Percentiles rank a stretch among this genome's conserved stretches.
phyloP scores from a whole-genome alignment of 257 asterid species.

The Solanum rostratum region DNA sequence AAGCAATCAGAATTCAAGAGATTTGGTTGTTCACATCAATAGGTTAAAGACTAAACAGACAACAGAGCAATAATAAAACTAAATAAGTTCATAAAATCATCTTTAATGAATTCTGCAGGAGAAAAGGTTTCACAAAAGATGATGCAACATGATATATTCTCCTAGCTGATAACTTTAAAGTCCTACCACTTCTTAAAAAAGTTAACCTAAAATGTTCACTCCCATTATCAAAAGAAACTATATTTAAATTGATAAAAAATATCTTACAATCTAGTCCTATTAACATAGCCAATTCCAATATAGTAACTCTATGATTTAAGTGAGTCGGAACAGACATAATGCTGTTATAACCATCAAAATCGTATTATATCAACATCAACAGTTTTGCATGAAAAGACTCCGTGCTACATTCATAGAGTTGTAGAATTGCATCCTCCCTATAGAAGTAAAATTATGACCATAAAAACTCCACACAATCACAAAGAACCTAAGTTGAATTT shows the following conservation, averaged over 20 bases:
- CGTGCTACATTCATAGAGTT: not conserved
- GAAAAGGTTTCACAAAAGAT: not conserved
- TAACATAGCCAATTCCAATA: not conserved
- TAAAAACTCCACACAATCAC: not conserved
- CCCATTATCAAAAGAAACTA: not conserved
- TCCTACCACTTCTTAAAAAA: not conserved
- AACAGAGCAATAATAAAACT: not conserved
- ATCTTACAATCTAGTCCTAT: not conserved
- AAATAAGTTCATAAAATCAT: not conserved
- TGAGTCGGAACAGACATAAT: not conserved
- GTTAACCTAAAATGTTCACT: not conserved
- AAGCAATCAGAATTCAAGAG: not conserved
- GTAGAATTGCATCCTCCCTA: not conserved
- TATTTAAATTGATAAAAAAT: not conserved
- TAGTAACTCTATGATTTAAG: not conserved
- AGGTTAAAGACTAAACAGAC: not conserved
- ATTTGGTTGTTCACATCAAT: not conserved
- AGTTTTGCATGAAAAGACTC: not conserved
- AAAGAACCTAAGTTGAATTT: not conserved
- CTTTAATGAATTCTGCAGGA: not conserved
- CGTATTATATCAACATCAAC: not conserved
- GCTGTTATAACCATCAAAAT: not conserved
- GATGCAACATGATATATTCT: not conserved
- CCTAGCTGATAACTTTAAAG: not conserved
- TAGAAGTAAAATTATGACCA: not conserved